These are phyloP conservation scores for Globisporangium emineosum DNA, from an alignment of 352 stramenopile genomes.

Conservation along the genomic window DNA sequence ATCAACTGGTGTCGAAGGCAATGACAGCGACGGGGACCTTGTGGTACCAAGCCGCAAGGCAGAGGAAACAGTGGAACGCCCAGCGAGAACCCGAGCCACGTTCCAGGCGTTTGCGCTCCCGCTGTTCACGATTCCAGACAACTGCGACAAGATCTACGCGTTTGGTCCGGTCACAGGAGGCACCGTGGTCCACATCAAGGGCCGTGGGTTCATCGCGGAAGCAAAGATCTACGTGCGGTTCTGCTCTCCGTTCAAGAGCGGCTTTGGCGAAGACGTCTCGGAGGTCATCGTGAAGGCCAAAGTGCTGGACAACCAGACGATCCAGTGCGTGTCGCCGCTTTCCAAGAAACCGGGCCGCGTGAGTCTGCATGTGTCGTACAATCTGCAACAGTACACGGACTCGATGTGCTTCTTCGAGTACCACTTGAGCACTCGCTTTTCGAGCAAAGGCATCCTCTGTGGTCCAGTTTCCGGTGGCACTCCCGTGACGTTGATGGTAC, in stretches of 20 bases:
- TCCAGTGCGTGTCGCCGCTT: slow-evolving; percentile 44
- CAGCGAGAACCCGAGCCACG: slow-evolving; percentile 14
- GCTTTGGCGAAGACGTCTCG: slow-evolving; percentile 26
- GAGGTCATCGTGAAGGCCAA: slow-evolving; percentile 47
- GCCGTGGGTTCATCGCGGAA: slow-evolving; percentile 49
- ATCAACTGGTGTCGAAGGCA: background rate
- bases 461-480: slow-evolving; percentile 57
- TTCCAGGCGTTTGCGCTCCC: slow-evolving; percentile 62
- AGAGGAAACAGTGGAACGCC: background rate
- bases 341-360: slow-evolving; percentile 33
- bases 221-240: slow-evolving; percentile 70
- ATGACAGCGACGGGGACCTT: background rate
- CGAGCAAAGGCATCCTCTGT: slow-evolving; percentile 42
- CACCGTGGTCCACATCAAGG: slow-evolving; percentile 52
- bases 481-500: slow-evolving; percentile 38
- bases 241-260: slow-evolving; percentile 33
- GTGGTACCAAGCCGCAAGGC: background rate
- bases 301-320: slow-evolving; percentile 50
- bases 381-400: slow-evolving; percentile 67
- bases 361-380: slow-evolving; percentile 61
- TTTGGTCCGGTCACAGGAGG: slow-evolving; percentile 49
- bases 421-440: slow-evolving; percentile 42
- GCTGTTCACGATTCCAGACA: slow-evolving; percentile 45
- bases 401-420: slow-evolving; percentile 73
- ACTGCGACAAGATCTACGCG: slow-evolving; percentile 37